phyloP scores from a whole-genome alignment of 495 filamentous ascomycete genomes.

The Penicillium bialowiezense region DNA sequence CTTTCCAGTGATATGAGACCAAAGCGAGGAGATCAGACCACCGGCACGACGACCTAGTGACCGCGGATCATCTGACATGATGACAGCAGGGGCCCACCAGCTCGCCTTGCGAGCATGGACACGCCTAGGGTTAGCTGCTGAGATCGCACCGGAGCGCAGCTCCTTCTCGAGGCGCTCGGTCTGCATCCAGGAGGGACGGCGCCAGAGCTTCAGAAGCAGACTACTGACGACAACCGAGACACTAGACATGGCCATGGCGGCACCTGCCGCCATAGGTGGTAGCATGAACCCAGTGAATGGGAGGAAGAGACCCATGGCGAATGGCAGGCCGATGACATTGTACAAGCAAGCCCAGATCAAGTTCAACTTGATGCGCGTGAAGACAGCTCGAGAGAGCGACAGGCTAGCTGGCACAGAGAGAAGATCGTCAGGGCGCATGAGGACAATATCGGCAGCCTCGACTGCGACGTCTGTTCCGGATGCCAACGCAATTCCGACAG shows the following conservation, averaged over 20 bases:
- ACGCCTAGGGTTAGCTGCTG: not conserved
- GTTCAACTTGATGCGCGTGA: conserved; percentile 90
- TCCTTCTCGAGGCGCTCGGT: conserved; percentile 61
- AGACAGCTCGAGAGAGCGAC: conserved; percentile 79
- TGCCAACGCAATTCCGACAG: conserved; percentile 88
- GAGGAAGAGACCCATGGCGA: conserved; percentile 92
- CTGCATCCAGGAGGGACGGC: conserved; percentile 84
- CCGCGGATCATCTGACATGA: conserved; percentile 19
- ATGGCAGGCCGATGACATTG: conserved; percentile 88
- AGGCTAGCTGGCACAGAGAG: conserved; percentile 87
- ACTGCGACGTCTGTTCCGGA: conserved; percentile 96
- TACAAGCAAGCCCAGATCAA: conserved; percentile 89
- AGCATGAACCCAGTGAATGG: conserved; percentile 84
- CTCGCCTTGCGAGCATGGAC: conserved; percentile 17
- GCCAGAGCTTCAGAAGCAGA: conserved; percentile 84
- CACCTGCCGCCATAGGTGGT: conserved; percentile 92
- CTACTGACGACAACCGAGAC: conserved; percentile 87
- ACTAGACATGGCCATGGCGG: conserved; percentile 88
- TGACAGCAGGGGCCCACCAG: conserved; percentile 32
- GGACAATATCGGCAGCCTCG: conserved; percentile 93
- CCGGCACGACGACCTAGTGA: conserved; percentile 20
- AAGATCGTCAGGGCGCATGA: conserved; percentile 89
- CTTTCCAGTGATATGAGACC: conserved; percentile 31
- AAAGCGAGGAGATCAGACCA: conserved; percentile 14
- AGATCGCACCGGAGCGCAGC: conserved; percentile 16